Evolutionary conservation across 768 basidiomycete species (phyloP).

Genomic region (Leccinum ochraceum): DNA sequence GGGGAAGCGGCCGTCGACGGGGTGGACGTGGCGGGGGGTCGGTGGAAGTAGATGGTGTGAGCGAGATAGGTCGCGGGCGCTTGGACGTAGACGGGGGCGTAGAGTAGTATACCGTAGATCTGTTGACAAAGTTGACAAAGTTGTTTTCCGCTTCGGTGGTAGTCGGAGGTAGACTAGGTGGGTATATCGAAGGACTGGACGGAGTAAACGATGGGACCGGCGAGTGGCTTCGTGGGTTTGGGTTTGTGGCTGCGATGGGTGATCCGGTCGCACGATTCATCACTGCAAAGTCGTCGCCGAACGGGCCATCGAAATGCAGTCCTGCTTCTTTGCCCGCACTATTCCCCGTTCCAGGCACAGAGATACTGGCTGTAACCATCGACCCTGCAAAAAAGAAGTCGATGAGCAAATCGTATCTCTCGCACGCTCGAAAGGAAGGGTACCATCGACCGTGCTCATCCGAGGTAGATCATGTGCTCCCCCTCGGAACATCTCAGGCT

Average conservation of each 20-base stretch:
- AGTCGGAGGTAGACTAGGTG: constrained; percentile 42
- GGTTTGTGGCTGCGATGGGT: constrained; percentile 19
- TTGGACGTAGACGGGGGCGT: not conserved
- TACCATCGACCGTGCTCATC: constrained; percentile 16
- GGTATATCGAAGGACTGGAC: constrained; percentile 54
- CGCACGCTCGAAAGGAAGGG: not conserved
- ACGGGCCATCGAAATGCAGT: not conserved
- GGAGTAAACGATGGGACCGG: constrained; percentile 34
- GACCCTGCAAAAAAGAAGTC: not conserved
- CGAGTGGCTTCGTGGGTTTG: constrained; percentile 2
- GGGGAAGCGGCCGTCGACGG: not conserved
- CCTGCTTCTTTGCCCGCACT: not conserved
- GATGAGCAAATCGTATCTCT: not conserved
- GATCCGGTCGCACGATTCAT: constrained; percentile 20
- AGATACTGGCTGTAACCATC: not conserved
- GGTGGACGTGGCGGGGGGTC: not conserved
- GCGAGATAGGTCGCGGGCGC: not conserved
- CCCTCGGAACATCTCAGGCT: not conserved
- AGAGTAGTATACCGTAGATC: constrained; percentile 18
- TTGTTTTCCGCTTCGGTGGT: constrained; percentile 12
- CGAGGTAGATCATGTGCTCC: constrained; percentile 42
- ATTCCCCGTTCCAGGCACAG: not conserved
- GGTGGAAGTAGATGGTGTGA: not conserved
- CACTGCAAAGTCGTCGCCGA: constrained; percentile 6
- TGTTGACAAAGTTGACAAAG: constrained; percentile 3